These are phyloP conservation scores for Metschnikowia anglica DNA, from an alignment of 805 yeast genomes.

Conservation along the genomic window DNA sequence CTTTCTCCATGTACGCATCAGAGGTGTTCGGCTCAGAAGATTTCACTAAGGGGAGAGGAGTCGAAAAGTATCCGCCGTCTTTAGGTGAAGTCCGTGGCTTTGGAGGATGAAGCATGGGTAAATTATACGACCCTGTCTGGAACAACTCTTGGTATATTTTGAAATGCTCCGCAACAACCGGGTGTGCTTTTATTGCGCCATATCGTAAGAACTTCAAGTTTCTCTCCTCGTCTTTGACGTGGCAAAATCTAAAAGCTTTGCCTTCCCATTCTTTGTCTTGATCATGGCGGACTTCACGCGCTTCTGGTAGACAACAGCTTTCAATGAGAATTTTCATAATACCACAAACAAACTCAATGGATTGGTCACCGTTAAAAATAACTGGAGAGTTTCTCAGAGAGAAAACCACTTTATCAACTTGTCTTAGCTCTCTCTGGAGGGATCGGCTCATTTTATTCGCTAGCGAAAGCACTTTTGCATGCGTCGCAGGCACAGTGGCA, in stretches of 20 bases:
- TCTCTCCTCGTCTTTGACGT: slow-evolving; percentile 1
- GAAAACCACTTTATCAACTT: background rate
- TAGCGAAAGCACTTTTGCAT: slow-evolving; percentile 21
- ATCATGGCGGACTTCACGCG: background rate
- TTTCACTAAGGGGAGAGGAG: slow-evolving; percentile 26
- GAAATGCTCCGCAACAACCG: slow-evolving; percentile 12
- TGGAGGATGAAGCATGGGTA: slow-evolving; percentile 44
- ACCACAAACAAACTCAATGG: slow-evolving; percentile 21
- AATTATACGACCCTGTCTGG: slow-evolving; percentile 10
- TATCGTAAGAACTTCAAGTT: slow-evolving; percentile 5
- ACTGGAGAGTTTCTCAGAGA: background rate
- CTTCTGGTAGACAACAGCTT: slow-evolving; percentile 16
- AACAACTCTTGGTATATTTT: slow-evolving; percentile 12
- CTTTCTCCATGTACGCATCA: slow-evolving; percentile 24
- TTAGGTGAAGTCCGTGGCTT: slow-evolving; percentile 34
- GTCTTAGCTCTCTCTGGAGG: slow-evolving; percentile 2
- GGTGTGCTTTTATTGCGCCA: slow-evolving; percentile 16
- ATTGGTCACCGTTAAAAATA: slow-evolving; percentile 22
- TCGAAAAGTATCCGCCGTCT: slow-evolving; percentile 36
- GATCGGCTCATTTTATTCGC: slow-evolving; percentile 9
- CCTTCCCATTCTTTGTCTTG: background rate
- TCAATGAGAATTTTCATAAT: slow-evolving; percentile 20
- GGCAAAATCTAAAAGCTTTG: slow-evolving; percentile 8
- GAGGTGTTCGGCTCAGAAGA: slow-evolving; percentile 20
- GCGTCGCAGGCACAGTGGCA: slow-evolving; percentile 20